phyloP scores from a whole-genome alignment of 73 alveolate species.

The Paramecium tetraurelia region DNA sequence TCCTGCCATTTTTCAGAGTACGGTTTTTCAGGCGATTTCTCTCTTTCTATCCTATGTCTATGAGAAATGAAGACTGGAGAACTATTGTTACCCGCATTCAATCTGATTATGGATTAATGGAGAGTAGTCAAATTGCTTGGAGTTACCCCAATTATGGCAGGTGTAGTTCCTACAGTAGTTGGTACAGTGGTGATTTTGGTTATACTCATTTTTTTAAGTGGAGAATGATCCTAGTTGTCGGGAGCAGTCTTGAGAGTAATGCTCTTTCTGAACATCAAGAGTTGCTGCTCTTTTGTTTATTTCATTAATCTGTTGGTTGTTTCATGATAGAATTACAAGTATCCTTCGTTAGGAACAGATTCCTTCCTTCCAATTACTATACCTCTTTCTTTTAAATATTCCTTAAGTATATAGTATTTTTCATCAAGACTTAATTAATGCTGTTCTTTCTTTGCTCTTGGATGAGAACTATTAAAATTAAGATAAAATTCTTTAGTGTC shows the following conservation, averaged over 20 bases:
- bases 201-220: neutral
- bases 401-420: neutral
- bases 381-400: constrained; percentile 2
- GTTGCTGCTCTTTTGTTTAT: neutral
- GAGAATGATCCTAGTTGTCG: neutral
- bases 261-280: neutral
- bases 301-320: neutral
- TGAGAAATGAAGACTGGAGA: neutral
- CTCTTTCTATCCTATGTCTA: neutral
- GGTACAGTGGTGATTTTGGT: neutral
- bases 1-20: neutral
- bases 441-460: neutral
- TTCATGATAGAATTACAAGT: neutral
- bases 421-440: neutral
- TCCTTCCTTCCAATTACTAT: neutral
- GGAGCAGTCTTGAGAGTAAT: neutral
- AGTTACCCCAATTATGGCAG: neutral
- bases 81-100: neutral
- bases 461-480: neutral
- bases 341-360: neutral
- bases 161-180: neutral
- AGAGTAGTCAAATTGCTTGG: neutral
- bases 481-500: neutral
- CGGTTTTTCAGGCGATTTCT: neutral
- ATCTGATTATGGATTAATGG: neutral